These are phyloP conservation scores for Linanthus parryae DNA, from an alignment of 148 eudicot species.

Conservation along the genomic window DNA sequence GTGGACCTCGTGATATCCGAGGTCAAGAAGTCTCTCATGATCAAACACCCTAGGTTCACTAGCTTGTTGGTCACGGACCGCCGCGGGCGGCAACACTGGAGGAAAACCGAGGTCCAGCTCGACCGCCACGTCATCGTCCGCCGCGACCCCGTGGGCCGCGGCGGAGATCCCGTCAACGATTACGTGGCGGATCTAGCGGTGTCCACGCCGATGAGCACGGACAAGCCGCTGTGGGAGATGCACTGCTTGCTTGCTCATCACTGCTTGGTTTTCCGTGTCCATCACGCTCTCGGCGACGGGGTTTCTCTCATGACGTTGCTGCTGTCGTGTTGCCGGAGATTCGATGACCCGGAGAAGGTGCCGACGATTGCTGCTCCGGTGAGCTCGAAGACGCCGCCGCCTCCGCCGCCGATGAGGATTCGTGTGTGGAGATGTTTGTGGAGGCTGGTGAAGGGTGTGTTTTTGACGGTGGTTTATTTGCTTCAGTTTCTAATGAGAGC, in stretches of 20 bases:
- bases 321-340: conserved; percentile 22
- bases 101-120: too few species aligned
- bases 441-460: conserved; percentile 27
- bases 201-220: conserved; percentile 37
- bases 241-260: conserved; percentile 40
- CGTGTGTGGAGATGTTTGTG: conserved; percentile 18
- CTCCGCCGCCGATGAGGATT: background rate
- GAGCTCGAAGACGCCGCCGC: background rate
- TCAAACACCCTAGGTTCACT: too few species aligned
- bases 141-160: too few species aligned
- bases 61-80: too few species aligned
- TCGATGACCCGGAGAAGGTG: conserved; percentile 16
- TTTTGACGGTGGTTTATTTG: conserved; percentile 41
- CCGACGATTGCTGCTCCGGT: conserved; percentile 10
- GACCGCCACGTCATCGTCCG: too few species aligned
- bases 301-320: conserved; percentile 58
- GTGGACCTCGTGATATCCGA: too few species aligned
- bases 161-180: too few species aligned
- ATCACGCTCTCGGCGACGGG: conserved; percentile 72
- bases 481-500: conserved; percentile 33
- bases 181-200: conserved; percentile 58
- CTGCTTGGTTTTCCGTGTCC: conserved; percentile 44
- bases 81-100: too few species aligned
- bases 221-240: conserved; percentile 76
- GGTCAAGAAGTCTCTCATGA: too few species aligned